Evolutionary conservation across 2,329 filamentous ascomycete genomes (phyloP).

Genomic region (Pezicula rhizophila): DNA sequence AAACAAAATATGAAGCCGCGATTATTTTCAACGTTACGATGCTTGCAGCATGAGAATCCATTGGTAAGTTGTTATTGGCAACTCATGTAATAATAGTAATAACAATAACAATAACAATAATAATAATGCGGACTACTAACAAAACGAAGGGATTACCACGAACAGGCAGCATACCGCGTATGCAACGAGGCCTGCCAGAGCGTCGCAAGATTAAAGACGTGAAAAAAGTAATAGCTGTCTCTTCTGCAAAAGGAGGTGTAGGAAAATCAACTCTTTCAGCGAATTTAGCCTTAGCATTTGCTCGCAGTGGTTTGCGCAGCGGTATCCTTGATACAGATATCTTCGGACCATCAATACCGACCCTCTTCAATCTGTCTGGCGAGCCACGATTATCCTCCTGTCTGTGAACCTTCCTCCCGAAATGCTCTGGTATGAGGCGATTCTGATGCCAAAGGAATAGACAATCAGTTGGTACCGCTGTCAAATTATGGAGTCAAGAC

Average conservation of each 20-base stretch:
- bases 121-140: neutral
- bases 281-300: constrained; percentile 84
- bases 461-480: constrained; percentile 77
- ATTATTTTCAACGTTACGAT: constrained; percentile 49
- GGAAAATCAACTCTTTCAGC: constrained; percentile 76
- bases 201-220: constrained; percentile 78
- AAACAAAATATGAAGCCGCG: constrained; percentile 27
- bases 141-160: constrained; percentile 69
- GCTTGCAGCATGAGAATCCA: constrained; percentile 76
- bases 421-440: neutral
- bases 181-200: constrained; percentile 76
- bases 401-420: constrained; percentile 34
- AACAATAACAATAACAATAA: too few relatives aligned
- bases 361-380: constrained; percentile 73
- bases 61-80: constrained; percentile 48
- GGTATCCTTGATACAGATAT: constrained; percentile 95
- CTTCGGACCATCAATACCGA: constrained; percentile 92
- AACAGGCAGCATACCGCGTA: constrained; percentile 66
- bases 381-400: constrained; percentile 71
- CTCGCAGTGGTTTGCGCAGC: constrained; percentile 70
- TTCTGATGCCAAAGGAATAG: constrained; percentile 33
- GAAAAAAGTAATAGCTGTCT: constrained; percentile 89
- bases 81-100: neutral
- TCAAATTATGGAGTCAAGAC: constrained; percentile 94
- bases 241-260: constrained; percentile 95